Conservation (phyloP, 257 asterid genomes). For the Solanum chiquidenum region DNA sequence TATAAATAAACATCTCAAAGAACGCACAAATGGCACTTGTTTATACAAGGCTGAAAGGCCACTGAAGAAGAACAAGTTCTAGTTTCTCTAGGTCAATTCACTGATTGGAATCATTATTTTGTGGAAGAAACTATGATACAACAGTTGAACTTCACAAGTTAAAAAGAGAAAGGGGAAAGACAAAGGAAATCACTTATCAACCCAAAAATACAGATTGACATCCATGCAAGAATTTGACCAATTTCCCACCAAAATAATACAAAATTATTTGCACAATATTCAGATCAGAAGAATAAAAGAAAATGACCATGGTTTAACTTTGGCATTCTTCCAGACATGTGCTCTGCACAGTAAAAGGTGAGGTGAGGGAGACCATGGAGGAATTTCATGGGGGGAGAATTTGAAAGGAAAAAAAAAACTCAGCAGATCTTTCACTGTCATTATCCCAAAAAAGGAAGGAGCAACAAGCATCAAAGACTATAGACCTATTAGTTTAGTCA, state of each 20-base stretch:
- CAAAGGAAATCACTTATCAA: background rate
- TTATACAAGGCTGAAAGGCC: background rate
- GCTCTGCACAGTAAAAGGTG: background rate
- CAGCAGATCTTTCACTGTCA: background rate
- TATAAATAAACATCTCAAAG: background rate
- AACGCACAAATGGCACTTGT: background rate
- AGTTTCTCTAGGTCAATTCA: background rate
- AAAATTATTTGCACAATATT: background rate
- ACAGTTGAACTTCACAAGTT: background rate
- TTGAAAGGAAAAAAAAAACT: no score
- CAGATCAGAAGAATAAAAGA: background rate
- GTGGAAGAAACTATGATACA: background rate
- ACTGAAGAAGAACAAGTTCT: background rate
- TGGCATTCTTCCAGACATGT: background rate
- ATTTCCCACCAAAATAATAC: background rate
- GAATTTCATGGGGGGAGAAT: background rate
- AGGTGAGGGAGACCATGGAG: background rate
- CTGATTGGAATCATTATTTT: background rate
- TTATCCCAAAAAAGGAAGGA: background rate
- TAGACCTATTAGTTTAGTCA: background rate
- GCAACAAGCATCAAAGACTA: background rate
- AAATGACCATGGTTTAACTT: background rate
- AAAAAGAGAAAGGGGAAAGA: background rate
- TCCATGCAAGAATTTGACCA: background rate
- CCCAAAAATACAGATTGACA: background rate